Conservation (phyloP, 192 early-diverging fungal species). For the Entomortierella parvispora region DNA sequence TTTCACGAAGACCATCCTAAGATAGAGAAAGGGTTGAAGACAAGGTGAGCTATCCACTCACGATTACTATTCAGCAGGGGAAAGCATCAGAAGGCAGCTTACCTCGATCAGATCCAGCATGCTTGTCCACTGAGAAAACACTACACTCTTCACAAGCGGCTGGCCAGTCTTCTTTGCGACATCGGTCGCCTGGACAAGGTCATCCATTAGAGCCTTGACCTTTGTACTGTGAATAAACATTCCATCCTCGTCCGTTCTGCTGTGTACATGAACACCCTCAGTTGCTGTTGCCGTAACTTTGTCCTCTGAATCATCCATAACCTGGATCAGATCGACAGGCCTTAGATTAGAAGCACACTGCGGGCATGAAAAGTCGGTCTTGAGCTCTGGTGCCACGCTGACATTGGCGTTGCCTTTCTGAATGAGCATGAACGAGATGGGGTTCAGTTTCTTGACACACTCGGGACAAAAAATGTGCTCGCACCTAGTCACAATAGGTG, state of each 20-base stretch:
- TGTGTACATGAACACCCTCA: constrained; percentile 23
- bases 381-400: constrained; percentile 38
- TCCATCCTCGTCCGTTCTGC: constrained; percentile 33
- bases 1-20: constrained; percentile 59
- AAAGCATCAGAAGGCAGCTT: constrained; percentile 7
- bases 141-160: constrained; percentile 75
- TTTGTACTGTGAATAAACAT: constrained; percentile 59
- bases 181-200: constrained; percentile 45
- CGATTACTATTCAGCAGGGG: too few species aligned
- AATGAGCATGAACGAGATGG: constrained; percentile 34
- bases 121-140: constrained; percentile 95
- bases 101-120: constrained; percentile 84
- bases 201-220: constrained; percentile 58
- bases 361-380: constrained; percentile 53
- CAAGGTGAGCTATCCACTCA: too few species aligned
- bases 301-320: constrained; percentile 59
- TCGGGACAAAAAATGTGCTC: constrained; percentile 55
- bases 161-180: constrained; percentile 10
- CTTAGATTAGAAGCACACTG: constrained; percentile 48
- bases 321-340: constrained; percentile 55
- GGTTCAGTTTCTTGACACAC: constrained; percentile 46
- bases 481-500: constrained; percentile 45
- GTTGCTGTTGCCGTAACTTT: constrained; percentile 17
- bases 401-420: constrained; percentile 36
- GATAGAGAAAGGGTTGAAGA: constrained; percentile 48